Percentiles rank a stretch among this genome's conserved stretches.
These are phyloP conservation scores for Fusarium sulawesiense DNA, from an alignment of 2,329 filamentous ascomycete species.

Conservation along the genomic window DNA sequence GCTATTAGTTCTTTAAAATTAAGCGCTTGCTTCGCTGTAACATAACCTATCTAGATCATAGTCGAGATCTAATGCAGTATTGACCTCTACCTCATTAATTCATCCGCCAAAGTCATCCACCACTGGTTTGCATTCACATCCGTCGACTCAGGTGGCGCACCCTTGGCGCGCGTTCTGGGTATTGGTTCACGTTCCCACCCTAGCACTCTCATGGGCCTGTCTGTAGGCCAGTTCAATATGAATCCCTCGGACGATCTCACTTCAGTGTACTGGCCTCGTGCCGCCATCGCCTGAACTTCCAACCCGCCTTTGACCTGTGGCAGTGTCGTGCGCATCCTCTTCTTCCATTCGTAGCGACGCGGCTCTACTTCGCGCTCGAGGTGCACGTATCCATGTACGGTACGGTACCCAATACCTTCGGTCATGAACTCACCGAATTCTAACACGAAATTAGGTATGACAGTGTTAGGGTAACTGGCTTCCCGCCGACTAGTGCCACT, in stretches of 20 bases:
- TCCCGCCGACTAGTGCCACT: constrained; percentile 37
- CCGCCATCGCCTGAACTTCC: constrained; percentile 21
- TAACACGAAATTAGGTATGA: constrained; percentile 49
- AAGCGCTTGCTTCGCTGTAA: background rate
- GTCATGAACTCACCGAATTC: constrained; percentile 53
- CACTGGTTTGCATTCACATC: constrained; percentile 37
- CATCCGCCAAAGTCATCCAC: constrained; percentile 48
- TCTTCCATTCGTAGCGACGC: constrained; percentile 40
- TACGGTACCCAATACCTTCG: constrained; percentile 48
- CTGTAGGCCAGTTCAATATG: constrained; percentile 40
- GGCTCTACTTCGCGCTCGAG: constrained; percentile 41
- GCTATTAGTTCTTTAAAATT: background rate
- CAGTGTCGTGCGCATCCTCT: constrained; percentile 41
- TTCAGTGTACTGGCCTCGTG: constrained; percentile 19
- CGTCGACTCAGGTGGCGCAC: constrained; percentile 38
- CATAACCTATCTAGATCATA: background rate
- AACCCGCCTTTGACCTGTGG: constrained; percentile 42
- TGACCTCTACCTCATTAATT: constrained; percentile 46
- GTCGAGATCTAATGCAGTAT: constrained; percentile 5
- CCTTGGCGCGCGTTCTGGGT: constrained; percentile 30
- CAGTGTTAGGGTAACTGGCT: constrained; percentile 29
- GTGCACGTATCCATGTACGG: constrained; percentile 47
- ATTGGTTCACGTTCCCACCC: constrained; percentile 44
- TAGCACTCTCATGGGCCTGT: constrained; percentile 37
- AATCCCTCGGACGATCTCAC: constrained; percentile 18